Percentiles rank a stretch among this genome's conserved stretches.
phyloP scores from a whole-genome alignment of 2,329 filamentous ascomycete genomes.

The Epichloe typhina region DNA sequence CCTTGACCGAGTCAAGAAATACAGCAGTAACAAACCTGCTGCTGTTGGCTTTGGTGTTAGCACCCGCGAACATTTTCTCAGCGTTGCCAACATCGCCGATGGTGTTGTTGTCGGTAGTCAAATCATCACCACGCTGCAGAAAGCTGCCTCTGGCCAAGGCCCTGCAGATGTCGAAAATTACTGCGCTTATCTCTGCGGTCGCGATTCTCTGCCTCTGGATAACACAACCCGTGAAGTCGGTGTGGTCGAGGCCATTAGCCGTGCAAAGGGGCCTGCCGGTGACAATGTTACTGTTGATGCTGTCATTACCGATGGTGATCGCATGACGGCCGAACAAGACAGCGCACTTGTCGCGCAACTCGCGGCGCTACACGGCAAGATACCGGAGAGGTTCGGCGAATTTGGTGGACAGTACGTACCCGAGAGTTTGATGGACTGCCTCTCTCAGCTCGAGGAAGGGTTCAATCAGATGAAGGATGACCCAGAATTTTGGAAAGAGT shows the following conservation, averaged over 20 bases:
- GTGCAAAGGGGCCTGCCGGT: slow-evolving; percentile 28
- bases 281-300: slow-evolving; percentile 40
- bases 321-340: slow-evolving; percentile 44
- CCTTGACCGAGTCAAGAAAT: slow-evolving; percentile 75
- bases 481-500: slow-evolving; percentile 92
- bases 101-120: slow-evolving; percentile 95
- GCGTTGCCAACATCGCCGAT: slow-evolving; percentile 71
- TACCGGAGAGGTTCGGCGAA: slow-evolving; percentile 82
- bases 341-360: slow-evolving; percentile 66
- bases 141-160: slow-evolving; percentile 17
- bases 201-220: slow-evolving; percentile 23
- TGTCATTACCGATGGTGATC: slow-evolving; percentile 52
- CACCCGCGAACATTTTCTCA: slow-evolving; percentile 84
- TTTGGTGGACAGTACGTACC: slow-evolving; percentile 97
- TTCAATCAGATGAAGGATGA: slow-evolving; percentile 83
- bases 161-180: slow-evolving; percentile 73
- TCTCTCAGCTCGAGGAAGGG: slow-evolving; percentile 78
- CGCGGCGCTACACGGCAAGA: slow-evolving; percentile 64
- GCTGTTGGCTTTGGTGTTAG: slow-evolving; percentile 95
- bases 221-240: slow-evolving; percentile 50
- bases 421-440: slow-evolving; percentile 93
- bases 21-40: slow-evolving; percentile 79
- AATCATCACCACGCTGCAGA: slow-evolving; percentile 65
- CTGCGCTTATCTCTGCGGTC: slow-evolving; percentile 54
- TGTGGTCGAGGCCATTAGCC: slow-evolving; percentile 53